phyloP scores from a whole-genome alignment of 2,329 filamentous ascomycete genomes.

The Beauveria medogensis region DNA sequence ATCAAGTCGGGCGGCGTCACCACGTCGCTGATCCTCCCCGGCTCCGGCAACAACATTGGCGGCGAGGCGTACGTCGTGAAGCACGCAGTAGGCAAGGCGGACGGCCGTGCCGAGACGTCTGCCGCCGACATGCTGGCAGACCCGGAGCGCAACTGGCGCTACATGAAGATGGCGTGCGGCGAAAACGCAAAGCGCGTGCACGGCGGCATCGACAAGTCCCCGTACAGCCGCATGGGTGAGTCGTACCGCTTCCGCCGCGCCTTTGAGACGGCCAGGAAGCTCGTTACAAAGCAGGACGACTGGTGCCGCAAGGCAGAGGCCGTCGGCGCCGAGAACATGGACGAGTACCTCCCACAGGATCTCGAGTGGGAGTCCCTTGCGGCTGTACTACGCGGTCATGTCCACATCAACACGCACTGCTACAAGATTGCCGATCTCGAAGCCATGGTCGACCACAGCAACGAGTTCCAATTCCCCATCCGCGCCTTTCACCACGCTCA shows the following conservation, averaged over 20 bases:
- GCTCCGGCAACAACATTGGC: conserved; percentile 65
- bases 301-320: conserved; percentile 54
- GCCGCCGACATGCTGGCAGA: conserved; percentile 57
- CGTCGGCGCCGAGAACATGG: conserved; percentile 41
- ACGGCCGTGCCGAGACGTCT: conserved; percentile 56
- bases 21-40: conserved; percentile 57
- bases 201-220: conserved; percentile 44
- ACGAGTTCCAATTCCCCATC: conserved; percentile 56
- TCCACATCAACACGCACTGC: conserved; percentile 64
- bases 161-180: conserved; percentile 71
- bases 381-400: conserved; percentile 57
- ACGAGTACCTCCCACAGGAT: conserved; percentile 52
- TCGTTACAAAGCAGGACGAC: conserved; percentile 55
- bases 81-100: conserved; percentile 51
- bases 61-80: conserved; percentile 65
- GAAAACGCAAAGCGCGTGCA: conserved; percentile 61
- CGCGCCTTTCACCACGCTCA: conserved; percentile 13
- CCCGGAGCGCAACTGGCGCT: conserved; percentile 56
- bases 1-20: conserved; percentile 70
- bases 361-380: conserved; percentile 55
- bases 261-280: conserved; percentile 51
- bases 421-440: conserved; percentile 63
- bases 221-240: conserved; percentile 57
- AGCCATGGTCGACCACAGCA: conserved; percentile 60
- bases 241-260: conserved; percentile 62